phyloP scores from a whole-genome alignment of 2,329 filamentous ascomycete genomes.

The Trichoderma sp. region DNA sequence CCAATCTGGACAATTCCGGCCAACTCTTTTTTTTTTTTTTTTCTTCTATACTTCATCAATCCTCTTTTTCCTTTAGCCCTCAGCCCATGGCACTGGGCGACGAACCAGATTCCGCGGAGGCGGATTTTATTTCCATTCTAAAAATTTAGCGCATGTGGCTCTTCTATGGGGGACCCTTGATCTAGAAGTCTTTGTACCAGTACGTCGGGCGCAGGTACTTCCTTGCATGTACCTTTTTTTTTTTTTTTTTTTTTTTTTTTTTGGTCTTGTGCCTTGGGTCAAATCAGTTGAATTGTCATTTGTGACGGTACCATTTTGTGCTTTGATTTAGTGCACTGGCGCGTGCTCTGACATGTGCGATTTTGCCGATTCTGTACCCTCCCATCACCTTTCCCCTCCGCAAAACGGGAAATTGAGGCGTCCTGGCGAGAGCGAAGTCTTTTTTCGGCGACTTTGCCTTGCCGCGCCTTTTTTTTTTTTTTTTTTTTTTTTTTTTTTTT shows the following conservation, averaged over 20 bases:
- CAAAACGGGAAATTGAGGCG: not conserved
- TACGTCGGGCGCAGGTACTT: not conserved
- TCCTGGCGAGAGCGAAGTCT: not conserved
- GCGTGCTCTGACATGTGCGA: not conserved
- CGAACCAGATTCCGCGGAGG: constrained; percentile 7
- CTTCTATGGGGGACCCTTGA: not conserved
- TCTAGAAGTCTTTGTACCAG: not conserved
- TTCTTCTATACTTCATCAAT: too few species aligned
- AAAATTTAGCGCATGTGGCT: not conserved
- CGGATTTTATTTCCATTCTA: not conserved
- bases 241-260: too few species aligned
- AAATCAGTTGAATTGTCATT: not conserved
- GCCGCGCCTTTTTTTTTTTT: not conserved
- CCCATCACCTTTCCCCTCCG: not conserved
- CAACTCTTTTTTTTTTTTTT: not conserved
- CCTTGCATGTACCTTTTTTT: not conserved
- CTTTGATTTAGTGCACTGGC: not conserved
- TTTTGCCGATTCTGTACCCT: not conserved
- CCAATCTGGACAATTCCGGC: not conserved
- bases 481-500: not conserved
- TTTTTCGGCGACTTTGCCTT: not conserved
- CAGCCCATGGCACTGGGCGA: not conserved
- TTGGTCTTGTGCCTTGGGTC: not conserved
- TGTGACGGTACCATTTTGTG: not conserved
- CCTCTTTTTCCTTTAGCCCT: not conserved